Base-by-base conservation (phyloP, 768 basidiomycete species). In the Tulasnella sp. region DNA sequence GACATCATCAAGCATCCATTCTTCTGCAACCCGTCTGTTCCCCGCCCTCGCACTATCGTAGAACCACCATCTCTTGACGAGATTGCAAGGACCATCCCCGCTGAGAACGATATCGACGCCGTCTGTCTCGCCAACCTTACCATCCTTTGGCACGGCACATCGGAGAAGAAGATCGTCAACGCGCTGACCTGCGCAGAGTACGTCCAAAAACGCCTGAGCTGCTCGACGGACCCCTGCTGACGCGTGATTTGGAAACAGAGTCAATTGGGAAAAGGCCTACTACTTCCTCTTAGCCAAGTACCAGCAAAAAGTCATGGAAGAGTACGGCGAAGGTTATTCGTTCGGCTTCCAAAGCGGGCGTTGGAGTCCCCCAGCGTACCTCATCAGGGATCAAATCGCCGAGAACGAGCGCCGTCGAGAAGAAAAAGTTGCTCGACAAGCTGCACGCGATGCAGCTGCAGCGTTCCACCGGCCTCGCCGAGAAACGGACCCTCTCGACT, bases 1-100 rank as follows among this genome's bases (percentile, higher is more conserved):
- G 91, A 96, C 78, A 93, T 99, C 78, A 85, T 94, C 54, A 81
- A 83, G 22, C 96, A 99, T 82, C 94, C 96, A 2, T 98, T 95
- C 91, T 86, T 89, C 75, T 81, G 83, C 17, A 87, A 88, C 2
- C 85, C 86, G 0, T 87, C 85, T 79, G 85, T 84, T 36, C 77
- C 78, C 71, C 83, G 82, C 36, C 83, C 85, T 2, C 82, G 83
- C 11, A 81, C 85, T 39, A 78, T 85, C 77, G 82, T 83, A 38
- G 84, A 85, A 38, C 88, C 91, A 36, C 91, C 91, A 8, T 88
- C 90, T 49, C 87, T 91, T 1, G 88, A 88, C 52, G 86, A 88
- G 79, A 85, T 96, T 0, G 92, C 91, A 14, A 85, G 86, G 75
- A 92, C 93, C 12, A 87, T 96, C 38, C 81, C 87, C 38, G 91